phyloP scores from a whole-genome alignment of 768 basidiomycete species.

The Solioccasus polychromus region DNA sequence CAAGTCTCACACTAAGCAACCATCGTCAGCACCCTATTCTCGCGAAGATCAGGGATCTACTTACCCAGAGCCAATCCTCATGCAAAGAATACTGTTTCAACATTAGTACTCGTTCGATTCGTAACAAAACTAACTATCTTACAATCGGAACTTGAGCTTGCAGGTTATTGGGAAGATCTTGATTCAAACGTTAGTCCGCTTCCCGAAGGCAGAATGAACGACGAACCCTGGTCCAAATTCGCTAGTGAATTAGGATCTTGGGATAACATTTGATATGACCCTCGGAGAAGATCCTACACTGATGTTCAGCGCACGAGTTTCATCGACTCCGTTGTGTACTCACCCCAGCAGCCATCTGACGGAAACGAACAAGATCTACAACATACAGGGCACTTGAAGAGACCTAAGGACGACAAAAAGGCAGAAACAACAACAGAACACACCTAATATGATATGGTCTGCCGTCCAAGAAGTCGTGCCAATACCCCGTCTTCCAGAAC shows the following conservation, averaged over 20 bases:
- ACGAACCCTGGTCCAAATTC: conserved; percentile 87
- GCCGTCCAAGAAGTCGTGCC: conserved; percentile 84
- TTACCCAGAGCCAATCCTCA: conserved; percentile 95
- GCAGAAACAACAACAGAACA: conserved; percentile 16
- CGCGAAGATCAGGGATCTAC: conserved; percentile 20
- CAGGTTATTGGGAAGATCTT: conserved; percentile 94
- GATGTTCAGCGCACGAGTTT: conserved; percentile 1
- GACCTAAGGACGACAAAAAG: conserved; percentile 8
- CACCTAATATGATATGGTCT: conserved; percentile 94
- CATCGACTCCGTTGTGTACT: conserved; percentile 12
- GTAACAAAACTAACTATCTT: conserved; percentile 37
- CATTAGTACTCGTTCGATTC: conserved; percentile 2
- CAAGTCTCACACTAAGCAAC: conserved; percentile 86
- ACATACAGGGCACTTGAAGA: conserved; percentile 86
- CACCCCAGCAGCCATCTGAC: conserved; percentile 71
- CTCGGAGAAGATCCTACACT: conserved; percentile 76
- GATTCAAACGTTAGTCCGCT: neutral
- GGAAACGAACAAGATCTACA: conserved; percentile 91
- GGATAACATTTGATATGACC: conserved; percentile 90
- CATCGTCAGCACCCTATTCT: conserved; percentile 4
- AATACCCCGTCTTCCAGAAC: conserved; percentile 98
- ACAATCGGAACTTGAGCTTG: conserved; percentile 92
- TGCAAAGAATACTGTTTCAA: conserved; percentile 69
- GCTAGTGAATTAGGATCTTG: conserved; percentile 93
- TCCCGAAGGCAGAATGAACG: neutral